Conservation (phyloP, 345 rosid species). For the Eucalyptus marginata region DNA sequence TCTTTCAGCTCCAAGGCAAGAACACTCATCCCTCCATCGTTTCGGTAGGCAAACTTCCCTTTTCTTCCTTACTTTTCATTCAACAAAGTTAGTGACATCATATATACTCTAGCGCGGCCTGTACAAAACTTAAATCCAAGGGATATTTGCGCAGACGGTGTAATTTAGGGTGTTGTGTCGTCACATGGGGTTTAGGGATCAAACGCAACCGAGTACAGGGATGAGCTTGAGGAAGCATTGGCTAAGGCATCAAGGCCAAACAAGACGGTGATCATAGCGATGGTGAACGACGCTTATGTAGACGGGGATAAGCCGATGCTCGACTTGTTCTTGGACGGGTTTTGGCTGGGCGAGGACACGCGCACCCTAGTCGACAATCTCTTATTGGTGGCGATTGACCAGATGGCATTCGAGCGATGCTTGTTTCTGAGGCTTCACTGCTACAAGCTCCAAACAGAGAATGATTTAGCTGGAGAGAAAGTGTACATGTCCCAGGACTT, state of each 20-base stretch:
- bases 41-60: neutral
- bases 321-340: constrained; percentile 52
- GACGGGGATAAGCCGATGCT: constrained; percentile 32
- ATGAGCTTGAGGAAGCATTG: neutral
- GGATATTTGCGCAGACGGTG: neutral
- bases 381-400: constrained; percentile 43
- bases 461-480: constrained; percentile 31
- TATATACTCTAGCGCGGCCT: neutral
- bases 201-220: neutral
- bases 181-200: neutral
- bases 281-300: constrained; percentile 46
- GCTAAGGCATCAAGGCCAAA: neutral
- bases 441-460: constrained; percentile 40
- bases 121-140: neutral
- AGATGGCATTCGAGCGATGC: constrained; percentile 51
- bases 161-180: neutral
- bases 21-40: neutral
- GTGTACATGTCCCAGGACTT: constrained; percentile 59
- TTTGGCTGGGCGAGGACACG: constrained; percentile 57
- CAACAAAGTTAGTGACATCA: neutral
- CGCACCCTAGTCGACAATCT: constrained; percentile 28
- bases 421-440: constrained; percentile 55
- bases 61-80: neutral
- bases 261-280: constrained; percentile 17
- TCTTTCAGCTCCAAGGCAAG: neutral